A percentile compares a stretch with the other conserved stretches of the same genome.
phyloP scores from a whole-genome alignment of 139 green algal species.

The Pseudopediastrum boryanum region DNA sequence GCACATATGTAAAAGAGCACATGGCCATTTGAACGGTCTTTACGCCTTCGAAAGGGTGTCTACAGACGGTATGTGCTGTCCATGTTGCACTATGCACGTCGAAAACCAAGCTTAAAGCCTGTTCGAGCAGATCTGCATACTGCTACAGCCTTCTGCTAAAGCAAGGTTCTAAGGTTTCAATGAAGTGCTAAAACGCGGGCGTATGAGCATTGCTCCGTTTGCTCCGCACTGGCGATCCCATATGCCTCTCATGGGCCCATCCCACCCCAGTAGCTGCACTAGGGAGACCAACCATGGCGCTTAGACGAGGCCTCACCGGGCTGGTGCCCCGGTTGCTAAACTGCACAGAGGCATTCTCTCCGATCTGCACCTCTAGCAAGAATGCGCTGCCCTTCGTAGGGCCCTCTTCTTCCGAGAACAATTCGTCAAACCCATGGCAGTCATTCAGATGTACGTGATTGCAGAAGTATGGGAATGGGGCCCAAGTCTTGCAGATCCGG shows the following conservation, averaged over 20 bases:
- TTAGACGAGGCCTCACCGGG: background rate
- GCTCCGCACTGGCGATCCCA: background rate
- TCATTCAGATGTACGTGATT: background rate
- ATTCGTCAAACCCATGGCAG: background rate
- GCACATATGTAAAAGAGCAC: too few relatives aligned
- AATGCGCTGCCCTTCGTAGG: background rate
- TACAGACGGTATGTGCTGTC: too few relatives aligned
- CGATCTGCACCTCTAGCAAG: constrained; percentile 23
- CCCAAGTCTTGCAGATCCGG: background rate
- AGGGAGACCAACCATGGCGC: constrained; percentile 34
- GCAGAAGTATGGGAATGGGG: background rate
- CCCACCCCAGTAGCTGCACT: too few relatives aligned
- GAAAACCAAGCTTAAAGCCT: too few relatives aligned
- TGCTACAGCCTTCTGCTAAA: too few relatives aligned
- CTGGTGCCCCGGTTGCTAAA: constrained; percentile 32
- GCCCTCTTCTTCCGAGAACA: background rate
- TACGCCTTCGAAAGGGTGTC: too few relatives aligned
- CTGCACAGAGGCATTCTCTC: background rate
- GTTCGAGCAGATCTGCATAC: too few relatives aligned
- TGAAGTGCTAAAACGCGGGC: background rate
- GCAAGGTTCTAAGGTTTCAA: background rate
- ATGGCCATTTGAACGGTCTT: too few relatives aligned
- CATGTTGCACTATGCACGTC: too few relatives aligned
- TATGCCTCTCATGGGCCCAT: background rate
- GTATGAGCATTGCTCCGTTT: background rate